phyloP scores from a whole-genome alignment of 2,329 filamentous ascomycete species.

The Colletotrichum tropicale region DNA sequence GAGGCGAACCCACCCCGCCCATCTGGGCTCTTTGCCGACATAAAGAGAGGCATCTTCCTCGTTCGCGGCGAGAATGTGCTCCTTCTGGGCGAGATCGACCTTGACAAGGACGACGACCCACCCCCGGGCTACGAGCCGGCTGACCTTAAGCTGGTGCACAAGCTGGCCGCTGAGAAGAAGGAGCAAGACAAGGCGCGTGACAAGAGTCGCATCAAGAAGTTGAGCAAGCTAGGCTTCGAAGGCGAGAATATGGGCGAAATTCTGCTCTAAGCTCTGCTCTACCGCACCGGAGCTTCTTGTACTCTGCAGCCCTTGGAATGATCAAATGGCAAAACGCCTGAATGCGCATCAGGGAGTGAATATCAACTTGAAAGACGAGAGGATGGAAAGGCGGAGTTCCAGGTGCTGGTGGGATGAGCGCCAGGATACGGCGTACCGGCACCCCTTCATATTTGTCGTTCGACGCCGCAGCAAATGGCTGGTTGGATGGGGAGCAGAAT shows the following conservation, averaged over 20 bases:
- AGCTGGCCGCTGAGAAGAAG: slow-evolving; percentile 75
- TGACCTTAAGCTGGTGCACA: slow-evolving; percentile 71
- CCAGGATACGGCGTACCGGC: neutral
- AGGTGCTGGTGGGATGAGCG: neutral
- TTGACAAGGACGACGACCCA: slow-evolving; percentile 92
- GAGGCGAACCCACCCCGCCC: slow-evolving; percentile 32
- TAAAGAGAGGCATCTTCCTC: slow-evolving; percentile 85
- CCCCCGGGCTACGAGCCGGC: slow-evolving; percentile 71
- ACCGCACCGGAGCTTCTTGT: neutral
- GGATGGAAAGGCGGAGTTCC: neutral
- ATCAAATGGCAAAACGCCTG: slow-evolving; percentile 13
- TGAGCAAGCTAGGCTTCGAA: slow-evolving; percentile 84
- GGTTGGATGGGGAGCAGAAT: slow-evolving; percentile 53
- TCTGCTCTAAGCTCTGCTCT: slow-evolving; percentile 56
- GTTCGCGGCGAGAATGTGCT: slow-evolving; percentile 98
- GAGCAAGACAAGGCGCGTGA: slow-evolving; percentile 72
- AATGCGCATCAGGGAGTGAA: slow-evolving; percentile 17
- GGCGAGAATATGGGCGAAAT: slow-evolving; percentile 82
- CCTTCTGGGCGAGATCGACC: slow-evolving; percentile 91
- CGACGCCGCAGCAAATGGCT: slow-evolving; percentile 15
- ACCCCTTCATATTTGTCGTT: neutral
- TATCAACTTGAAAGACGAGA: neutral
- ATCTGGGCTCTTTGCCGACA: slow-evolving; percentile 76
- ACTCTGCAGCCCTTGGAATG: neutral
- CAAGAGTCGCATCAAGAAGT: slow-evolving; percentile 72